Evolutionary conservation across 495 filamentous ascomycete species (phyloP).

Genomic region (Astrothelium macrocarpum): DNA sequence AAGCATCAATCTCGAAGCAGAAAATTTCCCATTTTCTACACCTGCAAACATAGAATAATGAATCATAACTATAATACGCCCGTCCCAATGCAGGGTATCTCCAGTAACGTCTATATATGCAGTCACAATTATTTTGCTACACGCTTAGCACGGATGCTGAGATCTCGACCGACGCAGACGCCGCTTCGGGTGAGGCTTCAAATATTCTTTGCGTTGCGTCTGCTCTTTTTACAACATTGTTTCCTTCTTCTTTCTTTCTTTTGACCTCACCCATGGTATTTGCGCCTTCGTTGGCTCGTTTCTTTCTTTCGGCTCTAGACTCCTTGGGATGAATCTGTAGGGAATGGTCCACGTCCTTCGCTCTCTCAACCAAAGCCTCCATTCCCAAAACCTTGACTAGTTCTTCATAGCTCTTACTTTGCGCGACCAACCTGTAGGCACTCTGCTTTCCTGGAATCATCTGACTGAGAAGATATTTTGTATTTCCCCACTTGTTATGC

Average conservation of each 20-base stretch:
- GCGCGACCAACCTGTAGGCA: conserved; percentile 44
- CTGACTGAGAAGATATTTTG: conserved; percentile 78
- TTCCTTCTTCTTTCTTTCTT: not conserved
- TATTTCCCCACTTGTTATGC: conserved; percentile 82
- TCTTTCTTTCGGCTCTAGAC: conserved; percentile 41
- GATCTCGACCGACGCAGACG: not conserved
- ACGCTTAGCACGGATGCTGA: not conserved
- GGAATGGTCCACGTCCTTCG: conserved; percentile 53
- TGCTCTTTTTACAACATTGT: too few relatives aligned
- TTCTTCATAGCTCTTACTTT: conserved; percentile 54
- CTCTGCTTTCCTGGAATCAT: conserved; percentile 71
- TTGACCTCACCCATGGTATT: not conserved
- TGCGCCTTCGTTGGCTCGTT: not conserved
- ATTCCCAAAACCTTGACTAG: conserved; percentile 52
- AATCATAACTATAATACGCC: too few relatives aligned
- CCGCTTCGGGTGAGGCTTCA: not conserved
- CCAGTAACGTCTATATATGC: not conserved
- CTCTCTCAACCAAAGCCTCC: conserved; percentile 48
- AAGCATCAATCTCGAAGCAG: too few relatives aligned
- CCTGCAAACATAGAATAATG: too few relatives aligned
- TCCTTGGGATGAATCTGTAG: conserved; percentile 48
- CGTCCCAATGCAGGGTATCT: not conserved
- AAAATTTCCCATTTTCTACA: too few relatives aligned
- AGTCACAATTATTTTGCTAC: not conserved
- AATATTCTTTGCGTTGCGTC: too few relatives aligned